phyloP scores from a whole-genome alignment of 2,329 filamentous ascomycete genomes.

The Fusarium phyllophilum region DNA sequence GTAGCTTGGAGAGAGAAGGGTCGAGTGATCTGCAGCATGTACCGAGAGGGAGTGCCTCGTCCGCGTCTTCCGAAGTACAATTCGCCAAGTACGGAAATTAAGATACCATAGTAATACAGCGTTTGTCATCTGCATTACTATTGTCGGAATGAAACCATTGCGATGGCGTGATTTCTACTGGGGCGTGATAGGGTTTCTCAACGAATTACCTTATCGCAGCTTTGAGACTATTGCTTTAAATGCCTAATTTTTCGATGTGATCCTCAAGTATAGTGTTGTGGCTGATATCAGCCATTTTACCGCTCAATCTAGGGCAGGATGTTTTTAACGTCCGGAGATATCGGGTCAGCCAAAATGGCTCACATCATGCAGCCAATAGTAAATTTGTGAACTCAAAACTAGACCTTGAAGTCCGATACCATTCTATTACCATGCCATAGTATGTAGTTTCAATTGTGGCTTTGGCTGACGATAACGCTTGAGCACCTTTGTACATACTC shows the following conservation, averaged over 20 bases:
- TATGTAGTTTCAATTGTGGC: accelerated
- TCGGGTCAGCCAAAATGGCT: not conserved
- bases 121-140: not conserved
- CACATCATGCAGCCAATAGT: not conserved
- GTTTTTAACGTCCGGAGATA: accelerated
- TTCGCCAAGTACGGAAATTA: constrained; percentile 29
- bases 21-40: constrained; percentile 7
- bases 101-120: not conserved
- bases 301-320: accelerated
- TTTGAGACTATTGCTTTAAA: accelerated
- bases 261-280: accelerated
- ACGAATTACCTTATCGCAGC: accelerated
- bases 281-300: not conserved
- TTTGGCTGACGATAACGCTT: not conserved
- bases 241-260: accelerated
- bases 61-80: constrained; percentile 36
- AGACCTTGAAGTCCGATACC: accelerated
- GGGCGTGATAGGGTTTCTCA: accelerated
- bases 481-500: not conserved
- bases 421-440: accelerated
- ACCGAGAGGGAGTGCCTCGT: constrained; percentile 26
- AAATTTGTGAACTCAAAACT: accelerated
- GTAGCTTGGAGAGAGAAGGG: constrained; percentile 4
- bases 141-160: accelerated
- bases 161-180: accelerated